Base-by-base conservation (phyloP, 1,284 basidiomycete species). In the Sporisorium graminicola region DNA sequence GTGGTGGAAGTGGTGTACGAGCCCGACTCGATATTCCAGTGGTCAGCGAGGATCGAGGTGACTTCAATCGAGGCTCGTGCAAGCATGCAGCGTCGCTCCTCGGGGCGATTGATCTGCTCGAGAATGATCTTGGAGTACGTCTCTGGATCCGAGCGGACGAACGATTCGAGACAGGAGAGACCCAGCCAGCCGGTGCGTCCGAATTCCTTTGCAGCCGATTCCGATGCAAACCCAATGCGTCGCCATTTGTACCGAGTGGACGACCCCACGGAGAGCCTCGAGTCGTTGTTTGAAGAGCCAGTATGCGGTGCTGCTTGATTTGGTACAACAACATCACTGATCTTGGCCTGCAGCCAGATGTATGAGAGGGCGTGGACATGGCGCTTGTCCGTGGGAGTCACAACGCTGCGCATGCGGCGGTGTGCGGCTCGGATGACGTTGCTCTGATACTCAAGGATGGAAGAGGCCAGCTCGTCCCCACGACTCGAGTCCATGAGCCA, bases 401-500 rank as follows among this genome's bases (percentile, higher is more conserved):
- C 92, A 2, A 90, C 87, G 0, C 91, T 92, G 8, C 89, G 90
- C 86, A 95, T 93, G 84, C 92, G 92, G 56, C 91, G 90, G 80
- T 93, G 92, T 2, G 92, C 91, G 18, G 95, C 90, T 29, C 92
- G 90, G 59, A 94, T 89, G 79, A 94, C 91, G 85, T 94, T 94
- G 44, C 92, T 91, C 88, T 97, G 95, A 86, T 96, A 97, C 80
- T 95, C 93, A 63, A 96, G 89, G 58, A 97, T 93, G 70, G 91
- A 92, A 0, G 92, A 93, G 4, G 91, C 91, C 51, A 94, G 88
- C 83, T 95, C 94, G 77, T 95, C 94, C 47, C 92, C 91, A 26
- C 92, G 92, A 82, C 93, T 93, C 18, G 92, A 89, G 16, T 93
- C 92, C 91, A 97, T 95, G 46, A 73, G 29, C 46, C 63, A 70